Base-by-base conservation (phyloP, 768 basidiomycete species). In the Calocera viscosa region DNA sequence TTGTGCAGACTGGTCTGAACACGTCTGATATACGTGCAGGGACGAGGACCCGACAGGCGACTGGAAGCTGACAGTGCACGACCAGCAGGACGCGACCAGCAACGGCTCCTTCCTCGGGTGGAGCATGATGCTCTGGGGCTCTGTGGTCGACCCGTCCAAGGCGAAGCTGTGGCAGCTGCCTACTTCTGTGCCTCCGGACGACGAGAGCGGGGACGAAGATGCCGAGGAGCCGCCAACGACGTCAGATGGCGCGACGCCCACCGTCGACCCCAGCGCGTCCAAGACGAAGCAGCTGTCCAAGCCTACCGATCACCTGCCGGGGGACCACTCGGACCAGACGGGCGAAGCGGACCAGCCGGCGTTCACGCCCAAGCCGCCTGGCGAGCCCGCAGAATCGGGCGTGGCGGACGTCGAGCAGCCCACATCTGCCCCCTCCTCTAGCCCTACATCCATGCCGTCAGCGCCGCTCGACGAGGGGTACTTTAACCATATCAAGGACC, bases 91-190 rank as follows among this genome's bases (percentile, higher is more conserved):
- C 60, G 71, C 72, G 43, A 79, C 80, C 43, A 86, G 83, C n/a
- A 85, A 82, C 12, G 85, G 85, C 30, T 73, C 73, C 34, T 93
- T 99, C 80, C 80, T 92, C 39, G 90, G 90, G 19, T 99, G 94
- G 95, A 87, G 86, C 66, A 86, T 97, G 79, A 84, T 87, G 67
- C 82, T 99, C 41, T 99, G 92, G 91, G 96, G 96, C 22, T 86
- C 89, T 34, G 80, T 86, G 28, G 82, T 90, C 64, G 91, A 98
- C 75, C 78, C 91, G 1, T 73, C 82, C 2, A 81, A 83, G 70
- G 84, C 86, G 19, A 81, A 79, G 69, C 80, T 81, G 49, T 95
- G 84, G 72, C 40, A 49, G n/a, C 66, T 74, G 69, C 66, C 65
- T 30, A 60, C 53, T 10, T 60, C 53, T 32, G 71, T 69, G 7